Evolutionary conservation across 1,284 basidiomycete species (phyloP).

Genomic region (Macrocystidia cucumis): DNA sequence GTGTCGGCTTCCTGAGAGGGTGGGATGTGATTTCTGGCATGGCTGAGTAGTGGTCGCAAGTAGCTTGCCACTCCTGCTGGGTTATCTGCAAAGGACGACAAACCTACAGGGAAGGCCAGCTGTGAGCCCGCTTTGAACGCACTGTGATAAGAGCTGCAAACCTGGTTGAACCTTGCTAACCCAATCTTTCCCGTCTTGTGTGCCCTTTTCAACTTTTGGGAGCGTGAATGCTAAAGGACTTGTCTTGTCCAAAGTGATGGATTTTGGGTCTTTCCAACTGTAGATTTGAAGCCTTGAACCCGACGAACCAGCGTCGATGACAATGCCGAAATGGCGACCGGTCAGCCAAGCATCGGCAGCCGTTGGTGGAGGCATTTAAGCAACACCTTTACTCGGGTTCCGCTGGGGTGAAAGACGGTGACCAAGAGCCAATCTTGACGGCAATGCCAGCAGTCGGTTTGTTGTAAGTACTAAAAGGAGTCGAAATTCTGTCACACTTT

Average conservation of each 20-base stretch:
- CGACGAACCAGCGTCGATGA: conserved; percentile 97
- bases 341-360: conserved; percentile 64
- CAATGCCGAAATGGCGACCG: conserved; percentile 86
- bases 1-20: conserved; percentile 78
- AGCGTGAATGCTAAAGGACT: conserved; percentile 42
- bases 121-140: too few species aligned
- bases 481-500: too few species aligned
- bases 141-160: conserved; percentile 31
- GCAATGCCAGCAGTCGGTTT: too few species aligned
- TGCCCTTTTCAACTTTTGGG: conserved; percentile 90
- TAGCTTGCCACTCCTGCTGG: conserved; percentile 69
- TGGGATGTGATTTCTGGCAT: conserved; percentile 81
- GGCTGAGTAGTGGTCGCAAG: conserved; percentile 76
- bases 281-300: conserved; percentile 96
- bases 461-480: too few species aligned
- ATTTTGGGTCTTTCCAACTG: conserved; percentile 85
- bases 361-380: conserved; percentile 74
- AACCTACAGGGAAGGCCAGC: conserved; percentile 43
- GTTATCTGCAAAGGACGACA: conserved; percentile 77
- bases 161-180: conserved; percentile 91
- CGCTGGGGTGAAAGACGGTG: too few species aligned
- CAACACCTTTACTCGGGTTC: too few species aligned
- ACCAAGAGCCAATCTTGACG: too few species aligned
- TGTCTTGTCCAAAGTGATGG: conserved; percentile 36
- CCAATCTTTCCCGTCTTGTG: conserved; percentile 77